phyloP scores from a whole-genome alignment of 176 grass and related monocot species.

The Zoysia pacifica region DNA sequence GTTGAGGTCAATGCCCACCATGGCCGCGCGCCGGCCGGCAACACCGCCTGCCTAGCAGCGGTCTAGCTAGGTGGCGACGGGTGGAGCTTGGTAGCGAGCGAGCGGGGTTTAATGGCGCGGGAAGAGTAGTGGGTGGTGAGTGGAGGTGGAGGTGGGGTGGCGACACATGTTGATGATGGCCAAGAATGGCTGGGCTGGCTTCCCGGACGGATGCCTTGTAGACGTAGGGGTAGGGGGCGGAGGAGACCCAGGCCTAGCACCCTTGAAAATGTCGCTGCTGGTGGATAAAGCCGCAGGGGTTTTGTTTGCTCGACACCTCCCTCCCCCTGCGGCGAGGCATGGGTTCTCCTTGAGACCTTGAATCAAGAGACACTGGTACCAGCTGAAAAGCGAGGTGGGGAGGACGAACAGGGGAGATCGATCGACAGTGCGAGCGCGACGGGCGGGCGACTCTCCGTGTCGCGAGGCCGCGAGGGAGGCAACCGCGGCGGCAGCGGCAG shows the following conservation, averaged over 20 bases:
- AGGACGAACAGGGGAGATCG: background rate
- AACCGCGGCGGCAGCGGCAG: slow-evolving; percentile 21
- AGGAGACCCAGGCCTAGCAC: slow-evolving; percentile 37
- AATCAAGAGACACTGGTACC: background rate
- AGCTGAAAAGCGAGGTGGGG: background rate
- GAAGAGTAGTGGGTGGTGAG: slow-evolving; percentile 34
- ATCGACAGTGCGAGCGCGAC: slow-evolving; percentile 25
- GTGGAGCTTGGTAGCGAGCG: background rate
- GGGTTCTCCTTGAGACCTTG: background rate
- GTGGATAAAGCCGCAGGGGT: slow-evolving; percentile 30
- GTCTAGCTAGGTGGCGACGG: background rate
- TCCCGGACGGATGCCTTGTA: background rate
- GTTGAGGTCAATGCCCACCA: slow-evolving; percentile 68
- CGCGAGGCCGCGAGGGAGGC: background rate
- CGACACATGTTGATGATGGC: slow-evolving; percentile 41
- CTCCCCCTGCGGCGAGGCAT: background rate
- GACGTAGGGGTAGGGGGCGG: slow-evolving; percentile 14
- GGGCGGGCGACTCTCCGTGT: slow-evolving; percentile 6
- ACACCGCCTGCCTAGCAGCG: background rate
- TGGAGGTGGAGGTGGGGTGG: slow-evolving; percentile 31
- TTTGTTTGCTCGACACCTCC: slow-evolving; percentile 30
- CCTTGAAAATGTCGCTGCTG: slow-evolving; percentile 33
- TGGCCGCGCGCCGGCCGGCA: background rate
- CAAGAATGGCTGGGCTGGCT: slow-evolving; percentile 39
- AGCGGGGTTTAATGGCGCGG: slow-evolving; percentile 33